Conservation (phyloP, 768 basidiomycete species). For the Mycena amicta region DNA sequence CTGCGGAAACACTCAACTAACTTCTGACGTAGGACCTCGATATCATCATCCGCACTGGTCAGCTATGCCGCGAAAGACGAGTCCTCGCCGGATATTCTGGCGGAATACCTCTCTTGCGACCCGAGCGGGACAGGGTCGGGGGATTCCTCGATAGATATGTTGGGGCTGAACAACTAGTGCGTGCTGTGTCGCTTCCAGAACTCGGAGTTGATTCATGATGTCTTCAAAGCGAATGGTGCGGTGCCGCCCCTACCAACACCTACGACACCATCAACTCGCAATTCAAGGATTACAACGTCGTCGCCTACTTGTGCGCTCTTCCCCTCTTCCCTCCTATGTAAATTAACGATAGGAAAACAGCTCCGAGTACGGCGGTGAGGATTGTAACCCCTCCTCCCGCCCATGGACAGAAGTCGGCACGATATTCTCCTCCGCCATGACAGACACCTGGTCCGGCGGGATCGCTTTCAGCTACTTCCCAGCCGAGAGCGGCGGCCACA, state of each 20-base stretch:
- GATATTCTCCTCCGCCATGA: conserved; percentile 73
- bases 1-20: conserved; percentile 5
- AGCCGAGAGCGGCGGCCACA: conserved; percentile 65
- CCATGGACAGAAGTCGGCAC: conserved; percentile 80
- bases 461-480: conserved; percentile 92
- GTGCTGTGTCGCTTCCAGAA: background rate
- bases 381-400: conserved; percentile 44
- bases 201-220: background rate
- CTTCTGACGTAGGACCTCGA: conserved; percentile 35
- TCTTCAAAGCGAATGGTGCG: conserved; percentile 19
- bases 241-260: background rate
- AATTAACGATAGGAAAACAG: too few relatives aligned
- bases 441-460: conserved; percentile 84
- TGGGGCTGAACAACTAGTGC: conserved; percentile 14
- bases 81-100: background rate
- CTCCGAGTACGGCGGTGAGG: conserved; percentile 23
- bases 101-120: conserved; percentile 11
- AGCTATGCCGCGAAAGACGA: conserved; percentile 14
- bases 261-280: background rate
- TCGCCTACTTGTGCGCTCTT: conserved; percentile 46
- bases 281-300: conserved; percentile 10
- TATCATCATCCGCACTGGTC: conserved; percentile 12
- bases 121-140: background rate
- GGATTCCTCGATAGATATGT: conserved; percentile 38
- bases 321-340: too few relatives aligned